These are phyloP conservation scores for Tuber melanosporum DNA, from an alignment of 495 filamentous ascomycete genomes.

Conservation along the genomic window DNA sequence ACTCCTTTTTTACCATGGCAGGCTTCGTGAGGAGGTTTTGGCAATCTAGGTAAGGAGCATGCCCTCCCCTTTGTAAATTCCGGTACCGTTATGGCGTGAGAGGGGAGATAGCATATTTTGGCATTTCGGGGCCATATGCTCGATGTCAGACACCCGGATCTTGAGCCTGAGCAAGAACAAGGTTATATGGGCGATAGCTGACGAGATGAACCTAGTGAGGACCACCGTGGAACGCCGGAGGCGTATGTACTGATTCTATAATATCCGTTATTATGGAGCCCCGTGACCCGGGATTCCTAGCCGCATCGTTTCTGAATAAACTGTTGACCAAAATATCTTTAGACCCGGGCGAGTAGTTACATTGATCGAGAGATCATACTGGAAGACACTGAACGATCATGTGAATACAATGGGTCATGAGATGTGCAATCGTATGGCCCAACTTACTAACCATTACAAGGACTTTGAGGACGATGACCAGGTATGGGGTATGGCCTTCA, in stretches of 20 bases:
- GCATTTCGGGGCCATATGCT: background rate
- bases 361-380: constrained; percentile 72
- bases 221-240: constrained; percentile 87
- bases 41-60: constrained; percentile 59
- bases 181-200: constrained; percentile 19
- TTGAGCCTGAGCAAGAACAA: background rate
- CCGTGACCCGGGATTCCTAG: background rate
- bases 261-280: background rate
- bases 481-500: constrained; percentile 92
- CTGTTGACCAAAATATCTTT: background rate
- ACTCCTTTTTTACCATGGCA: constrained; percentile 26
- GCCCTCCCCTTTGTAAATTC: background rate
- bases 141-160: background rate
- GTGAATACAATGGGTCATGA: constrained; percentile 31
- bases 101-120: background rate
- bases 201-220: constrained; percentile 54
- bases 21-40: constrained; percentile 96
- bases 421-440: constrained; percentile 12
- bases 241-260: constrained; percentile 42
- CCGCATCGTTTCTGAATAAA: background rate
- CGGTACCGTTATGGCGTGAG: background rate
- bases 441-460: constrained; percentile 12
- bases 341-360: constrained; percentile 86
- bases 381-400: constrained; percentile 70
- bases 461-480: constrained; percentile 51